Conservation (phyloP, 345 rosid genomes). For the Acer yangbiense region DNA sequence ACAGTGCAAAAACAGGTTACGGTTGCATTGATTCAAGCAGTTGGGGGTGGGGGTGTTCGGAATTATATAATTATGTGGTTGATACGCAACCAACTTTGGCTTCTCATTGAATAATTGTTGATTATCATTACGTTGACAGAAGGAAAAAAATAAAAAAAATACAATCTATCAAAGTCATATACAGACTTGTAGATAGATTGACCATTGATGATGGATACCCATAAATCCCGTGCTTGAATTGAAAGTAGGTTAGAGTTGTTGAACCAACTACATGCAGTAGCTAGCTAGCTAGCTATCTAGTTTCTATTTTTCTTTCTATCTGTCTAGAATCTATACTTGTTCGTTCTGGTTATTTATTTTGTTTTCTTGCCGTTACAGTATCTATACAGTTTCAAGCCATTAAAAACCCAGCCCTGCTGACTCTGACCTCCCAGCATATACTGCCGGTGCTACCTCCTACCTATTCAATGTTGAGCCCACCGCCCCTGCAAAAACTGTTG, state of each 20-base stretch:
- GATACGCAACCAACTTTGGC: slow-evolving; percentile 8
- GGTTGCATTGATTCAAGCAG: slow-evolving; percentile 16
- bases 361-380: background rate
- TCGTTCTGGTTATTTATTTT: no score
- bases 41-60: background rate
- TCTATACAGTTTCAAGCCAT: background rate
- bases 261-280: background rate
- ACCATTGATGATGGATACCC: background rate
- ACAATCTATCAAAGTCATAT: background rate
- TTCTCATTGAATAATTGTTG: slow-evolving; percentile 1
- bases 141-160: no score
- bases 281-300: no score
- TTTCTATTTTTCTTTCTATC: no score
- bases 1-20: background rate
- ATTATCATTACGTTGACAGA: background rate
- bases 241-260: slow-evolving; percentile 15
- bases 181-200: no score
- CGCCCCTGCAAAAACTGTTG: no score
- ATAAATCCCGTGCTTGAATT: slow-evolving; percentile 6
- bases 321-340: no score
- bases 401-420: no score
- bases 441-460: no score
- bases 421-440: no score
- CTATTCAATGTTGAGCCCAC: no score
- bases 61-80: no score